Evolutionary conservation across 345 rosid species (phyloP).

Genomic region (Pelargonium nanum): DNA sequence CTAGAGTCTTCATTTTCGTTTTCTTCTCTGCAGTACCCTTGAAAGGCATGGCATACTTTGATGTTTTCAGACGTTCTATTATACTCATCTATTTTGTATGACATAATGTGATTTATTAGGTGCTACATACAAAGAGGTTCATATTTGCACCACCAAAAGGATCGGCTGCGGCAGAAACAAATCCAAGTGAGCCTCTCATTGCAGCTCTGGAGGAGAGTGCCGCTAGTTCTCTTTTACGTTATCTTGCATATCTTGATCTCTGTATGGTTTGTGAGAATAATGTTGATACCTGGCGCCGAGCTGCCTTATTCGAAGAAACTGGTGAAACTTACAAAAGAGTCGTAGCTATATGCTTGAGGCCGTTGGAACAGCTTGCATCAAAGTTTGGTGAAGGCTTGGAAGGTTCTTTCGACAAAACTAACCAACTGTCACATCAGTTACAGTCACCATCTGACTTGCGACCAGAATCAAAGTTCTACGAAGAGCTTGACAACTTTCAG

Average conservation of each 20-base stretch:
- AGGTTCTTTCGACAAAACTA: conserved; percentile 34
- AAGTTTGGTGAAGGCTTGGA: conserved; percentile 51
- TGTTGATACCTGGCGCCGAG: conserved; percentile 89
- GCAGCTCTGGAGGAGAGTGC: conserved; percentile 67
- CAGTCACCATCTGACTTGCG: conserved; percentile 30
- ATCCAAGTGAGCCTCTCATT: conserved; percentile 89
- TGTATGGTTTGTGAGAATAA: conserved; percentile 87
- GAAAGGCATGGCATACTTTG: not conserved
- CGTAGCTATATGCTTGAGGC: conserved; percentile 59
- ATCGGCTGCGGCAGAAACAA: conserved; percentile 96
- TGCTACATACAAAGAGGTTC: conserved; percentile 64
- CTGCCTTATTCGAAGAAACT: conserved; percentile 93
- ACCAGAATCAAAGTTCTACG: conserved; percentile 38
- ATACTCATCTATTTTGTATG: not conserved
- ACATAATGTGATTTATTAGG: conserved; percentile 27
- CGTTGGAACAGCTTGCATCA: conserved; percentile 67
- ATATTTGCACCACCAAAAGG: conserved; percentile 85
- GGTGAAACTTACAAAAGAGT: conserved; percentile 86
- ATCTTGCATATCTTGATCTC: conserved; percentile 89
- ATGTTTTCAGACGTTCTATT: not conserved
- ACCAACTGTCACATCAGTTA: conserved; percentile 36
- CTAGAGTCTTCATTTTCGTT: not conserved
- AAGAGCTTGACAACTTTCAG: conserved; percentile 60
- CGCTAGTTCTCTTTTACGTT: conserved; percentile 61
- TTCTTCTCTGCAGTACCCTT: not conserved